Conservation (phyloP, 495 filamentous ascomycete species). For the Chaetomium cochliodes region DNA sequence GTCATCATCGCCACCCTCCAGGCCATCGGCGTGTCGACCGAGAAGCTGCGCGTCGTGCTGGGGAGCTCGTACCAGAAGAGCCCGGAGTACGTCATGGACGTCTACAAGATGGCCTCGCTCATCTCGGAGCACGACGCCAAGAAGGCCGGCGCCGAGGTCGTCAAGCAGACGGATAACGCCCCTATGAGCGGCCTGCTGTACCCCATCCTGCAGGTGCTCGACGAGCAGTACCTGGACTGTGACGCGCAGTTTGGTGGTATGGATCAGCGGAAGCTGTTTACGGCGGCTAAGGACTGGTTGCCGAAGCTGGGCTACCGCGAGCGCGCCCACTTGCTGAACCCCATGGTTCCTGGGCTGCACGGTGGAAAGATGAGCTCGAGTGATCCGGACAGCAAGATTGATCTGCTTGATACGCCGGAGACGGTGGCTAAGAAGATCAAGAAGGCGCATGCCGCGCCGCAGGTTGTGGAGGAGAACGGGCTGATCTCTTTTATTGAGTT, state of each 20-base stretch:
- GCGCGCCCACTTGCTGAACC: conserved; percentile 84
- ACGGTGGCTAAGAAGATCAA: conserved; percentile 72
- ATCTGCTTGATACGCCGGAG: conserved; percentile 77
- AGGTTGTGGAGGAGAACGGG: conserved; percentile 79
- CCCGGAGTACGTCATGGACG: conserved; percentile 69
- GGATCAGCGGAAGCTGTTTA: conserved; percentile 91
- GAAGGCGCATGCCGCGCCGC: conserved; percentile 75
- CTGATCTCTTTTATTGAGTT: conserved; percentile 78
- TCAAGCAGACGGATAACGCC: conserved; percentile 80
- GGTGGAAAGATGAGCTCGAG: conserved; percentile 74
- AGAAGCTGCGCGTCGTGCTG: conserved; percentile 78
- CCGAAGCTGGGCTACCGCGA: conserved; percentile 68
- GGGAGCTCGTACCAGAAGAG: conserved; percentile 80
- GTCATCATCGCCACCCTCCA: conserved; percentile 65
- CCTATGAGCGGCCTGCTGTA: conserved; percentile 80
- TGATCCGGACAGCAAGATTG: conserved; percentile 75
- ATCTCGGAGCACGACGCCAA: conserved; percentile 68
- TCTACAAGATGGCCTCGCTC: conserved; percentile 58
- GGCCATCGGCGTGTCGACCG: conserved; percentile 69
- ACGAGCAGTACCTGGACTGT: conserved; percentile 85
- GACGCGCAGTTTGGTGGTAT: conserved; percentile 79
- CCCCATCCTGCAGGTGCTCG: conserved; percentile 82
- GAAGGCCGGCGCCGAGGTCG: conserved; percentile 87
- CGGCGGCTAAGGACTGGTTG: conserved; percentile 71
- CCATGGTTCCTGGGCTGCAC: conserved; percentile 85